Conservation (phyloP, 2,329 filamentous ascomycete genomes). For the Ophiognomonia clavigignenti-juglandacearum region DNA sequence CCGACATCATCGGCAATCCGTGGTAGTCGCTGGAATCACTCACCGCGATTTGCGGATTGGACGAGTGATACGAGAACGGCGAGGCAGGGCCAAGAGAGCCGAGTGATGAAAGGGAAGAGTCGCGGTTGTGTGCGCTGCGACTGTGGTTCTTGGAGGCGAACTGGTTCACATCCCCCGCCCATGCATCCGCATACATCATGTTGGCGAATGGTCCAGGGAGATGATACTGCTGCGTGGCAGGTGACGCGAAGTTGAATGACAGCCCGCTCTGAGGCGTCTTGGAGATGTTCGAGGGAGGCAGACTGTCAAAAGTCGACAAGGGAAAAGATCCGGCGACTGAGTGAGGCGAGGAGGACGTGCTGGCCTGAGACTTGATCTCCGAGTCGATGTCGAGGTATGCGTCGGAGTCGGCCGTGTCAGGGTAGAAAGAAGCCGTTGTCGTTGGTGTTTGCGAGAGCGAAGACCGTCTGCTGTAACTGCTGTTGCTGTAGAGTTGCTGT, state of each 20-base stretch:
- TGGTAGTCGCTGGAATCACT: constrained; percentile 45
- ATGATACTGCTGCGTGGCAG: constrained; percentile 29
- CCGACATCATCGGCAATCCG: constrained; percentile 35
- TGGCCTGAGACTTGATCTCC: constrained; percentile 17
- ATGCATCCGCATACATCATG: too few relatives aligned
- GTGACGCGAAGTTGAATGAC: background rate
- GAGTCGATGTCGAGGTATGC: constrained; percentile 19
- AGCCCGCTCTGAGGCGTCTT: constrained; percentile 6
- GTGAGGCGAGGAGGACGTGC: constrained; percentile 26
- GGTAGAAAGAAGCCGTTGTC: constrained; percentile 11
- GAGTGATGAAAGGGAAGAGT: constrained; percentile 57
- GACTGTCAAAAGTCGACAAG: constrained; percentile 29
- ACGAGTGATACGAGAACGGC: constrained; percentile 49
- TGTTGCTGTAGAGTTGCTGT: constrained; percentile 21
- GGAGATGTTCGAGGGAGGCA: constrained; percentile 25
- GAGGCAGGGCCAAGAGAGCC: constrained; percentile 57
- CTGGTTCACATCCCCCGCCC: too few relatives aligned
- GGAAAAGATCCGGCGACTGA: constrained; percentile 22
- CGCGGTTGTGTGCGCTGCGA: constrained; percentile 48
- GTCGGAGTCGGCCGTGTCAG: constrained; percentile 18
- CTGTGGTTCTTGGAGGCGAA: constrained; percentile 32
- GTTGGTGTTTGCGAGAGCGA: background rate
- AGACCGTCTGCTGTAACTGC: constrained; percentile 13
- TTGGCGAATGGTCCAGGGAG: too few relatives aligned
- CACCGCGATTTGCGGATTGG: constrained; percentile 55